A percentile compares a stretch with the other conserved stretches of the same genome.
These are phyloP conservation scores for Amphicarpaea edgeworthii DNA, from an alignment of 306 rosid genomes.

Conservation along the genomic window DNA sequence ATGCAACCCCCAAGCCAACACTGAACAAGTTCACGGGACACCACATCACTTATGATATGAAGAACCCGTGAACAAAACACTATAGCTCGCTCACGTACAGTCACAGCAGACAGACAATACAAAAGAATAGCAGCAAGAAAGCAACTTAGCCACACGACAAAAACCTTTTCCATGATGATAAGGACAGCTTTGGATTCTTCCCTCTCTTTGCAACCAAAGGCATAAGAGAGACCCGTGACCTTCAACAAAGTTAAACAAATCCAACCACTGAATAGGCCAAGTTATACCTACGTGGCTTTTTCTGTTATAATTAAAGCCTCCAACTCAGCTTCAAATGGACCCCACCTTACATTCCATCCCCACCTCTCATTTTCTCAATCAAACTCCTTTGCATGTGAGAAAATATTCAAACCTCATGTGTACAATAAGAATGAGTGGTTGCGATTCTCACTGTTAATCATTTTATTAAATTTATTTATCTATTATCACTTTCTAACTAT, in stretches of 20 bases:
- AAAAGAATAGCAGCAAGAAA: conserved; percentile 30
- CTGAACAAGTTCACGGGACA: conserved; percentile 52
- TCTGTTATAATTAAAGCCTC: conserved; percentile 11
- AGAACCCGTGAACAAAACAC: conserved; percentile 56
- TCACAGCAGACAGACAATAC: conserved; percentile 47
- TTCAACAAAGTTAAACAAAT: conserved; percentile 42
- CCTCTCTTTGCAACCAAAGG: conserved; percentile 6
- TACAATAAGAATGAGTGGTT: background rate
- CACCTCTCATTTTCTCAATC: conserved; percentile 16
- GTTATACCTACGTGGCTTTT: conserved; percentile 13
- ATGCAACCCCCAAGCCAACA: conserved; percentile 6
- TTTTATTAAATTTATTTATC: no score
- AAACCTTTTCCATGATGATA: conserved; percentile 41
- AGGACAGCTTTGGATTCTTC: conserved; percentile 49
- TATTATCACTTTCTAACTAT: background rate
- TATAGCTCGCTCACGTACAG: background rate
- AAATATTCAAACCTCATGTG: background rate
- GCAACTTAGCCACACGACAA: conserved; percentile 52
- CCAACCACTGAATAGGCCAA: conserved; percentile 40
- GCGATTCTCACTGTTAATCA: background rate
- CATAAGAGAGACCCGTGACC: conserved; percentile 52
- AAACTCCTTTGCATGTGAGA: conserved; percentile 35
- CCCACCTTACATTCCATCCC: conserved; percentile 18
- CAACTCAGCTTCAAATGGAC: conserved; percentile 21
- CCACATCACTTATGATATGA: no score